Base-by-base conservation (phyloP, 371 early-diverging fungal genomes). In the Mucor velutinosus region DNA sequence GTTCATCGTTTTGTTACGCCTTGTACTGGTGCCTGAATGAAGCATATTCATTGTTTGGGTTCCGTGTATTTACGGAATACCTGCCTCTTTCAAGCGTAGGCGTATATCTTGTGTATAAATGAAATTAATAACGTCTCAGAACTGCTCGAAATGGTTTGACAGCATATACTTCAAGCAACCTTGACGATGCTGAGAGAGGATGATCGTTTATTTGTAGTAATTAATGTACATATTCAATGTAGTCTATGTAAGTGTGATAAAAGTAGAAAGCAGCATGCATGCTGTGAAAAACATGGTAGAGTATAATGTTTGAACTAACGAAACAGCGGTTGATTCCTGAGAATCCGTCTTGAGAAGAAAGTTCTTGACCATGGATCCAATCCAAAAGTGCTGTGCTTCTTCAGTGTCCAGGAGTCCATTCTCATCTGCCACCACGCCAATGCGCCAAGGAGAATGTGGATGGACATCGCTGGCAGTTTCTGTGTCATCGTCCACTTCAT, bases 381-480 rank as follows among this genome's bases (percentile, higher is more conserved):
- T 61, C 61, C 61, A 61, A 30, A 61, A 61, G n/a, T 47, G 61
- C 17, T 61, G 47, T 8, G 61, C 7, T 21, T 61, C 61, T 45
- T 61, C 45, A 0, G 61, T 61, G n/a, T 61, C 47, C 19, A 61
- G 30, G 1, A 61, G 15, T 2, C 61, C 61, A 17, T 61, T 45
- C 15, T 61, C 45, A 7, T 61, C 61, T 30, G 45, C 29, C 7
- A 45, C 61, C 30, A 61, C 61, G 7, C 61, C 47, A 32, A 61
- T 61, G 3, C 43, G 61, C 61, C 61, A 61, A 17, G 4, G n/a
- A 15, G 61, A 49, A 29, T 45, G 41, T 10, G 19, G n/a, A 14
- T 57, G 32, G 2, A 7, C 10, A 4, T 14, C 14, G 2, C 29
- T 14, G 0, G 11, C 3, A 5, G 12, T 27, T 3, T 12, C 53